Conservation (phyloP, 2,329 filamentous ascomycete genomes). For the Neonectria hederae region DNA sequence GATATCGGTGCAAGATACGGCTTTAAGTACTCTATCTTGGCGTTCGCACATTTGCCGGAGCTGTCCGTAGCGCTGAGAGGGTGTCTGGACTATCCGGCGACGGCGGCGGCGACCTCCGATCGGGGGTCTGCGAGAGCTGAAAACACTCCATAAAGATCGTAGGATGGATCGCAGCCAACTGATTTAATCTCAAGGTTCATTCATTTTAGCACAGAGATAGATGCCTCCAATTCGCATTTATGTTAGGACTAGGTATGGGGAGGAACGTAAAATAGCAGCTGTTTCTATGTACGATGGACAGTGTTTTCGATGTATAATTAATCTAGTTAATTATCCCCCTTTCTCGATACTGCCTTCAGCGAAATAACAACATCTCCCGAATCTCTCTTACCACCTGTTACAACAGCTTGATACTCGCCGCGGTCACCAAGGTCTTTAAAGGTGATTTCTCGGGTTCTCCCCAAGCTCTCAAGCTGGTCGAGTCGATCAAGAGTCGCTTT, state of each 20-base stretch:
- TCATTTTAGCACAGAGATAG: background rate
- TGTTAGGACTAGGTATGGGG: background rate
- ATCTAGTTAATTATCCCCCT: background rate
- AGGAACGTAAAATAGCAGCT: background rate
- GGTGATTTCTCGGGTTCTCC: constrained; percentile 64
- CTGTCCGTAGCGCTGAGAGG: background rate
- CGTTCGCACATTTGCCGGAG: background rate
- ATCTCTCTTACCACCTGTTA: background rate
- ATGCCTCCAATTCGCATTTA: background rate
- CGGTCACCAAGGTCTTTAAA: constrained; percentile 55
- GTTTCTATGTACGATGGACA: background rate
- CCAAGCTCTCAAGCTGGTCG: constrained; percentile 61
- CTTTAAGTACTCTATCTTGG: background rate
- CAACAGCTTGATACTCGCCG: constrained; percentile 2
- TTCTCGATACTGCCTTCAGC: background rate
- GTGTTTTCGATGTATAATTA: background rate
- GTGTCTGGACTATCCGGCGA: background rate
- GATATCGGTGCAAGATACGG: background rate
- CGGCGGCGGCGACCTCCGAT: constrained; percentile 1
- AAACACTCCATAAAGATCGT: background rate
- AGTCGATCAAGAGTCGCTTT: constrained; percentile 63
- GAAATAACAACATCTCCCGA: background rate
- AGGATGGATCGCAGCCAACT: background rate
- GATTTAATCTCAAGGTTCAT: too few species aligned
- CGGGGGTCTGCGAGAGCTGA: background rate